Evolutionary conservation across 208 protist species (phyloP).

Genomic region (Leishmania braziliensis): DNA sequence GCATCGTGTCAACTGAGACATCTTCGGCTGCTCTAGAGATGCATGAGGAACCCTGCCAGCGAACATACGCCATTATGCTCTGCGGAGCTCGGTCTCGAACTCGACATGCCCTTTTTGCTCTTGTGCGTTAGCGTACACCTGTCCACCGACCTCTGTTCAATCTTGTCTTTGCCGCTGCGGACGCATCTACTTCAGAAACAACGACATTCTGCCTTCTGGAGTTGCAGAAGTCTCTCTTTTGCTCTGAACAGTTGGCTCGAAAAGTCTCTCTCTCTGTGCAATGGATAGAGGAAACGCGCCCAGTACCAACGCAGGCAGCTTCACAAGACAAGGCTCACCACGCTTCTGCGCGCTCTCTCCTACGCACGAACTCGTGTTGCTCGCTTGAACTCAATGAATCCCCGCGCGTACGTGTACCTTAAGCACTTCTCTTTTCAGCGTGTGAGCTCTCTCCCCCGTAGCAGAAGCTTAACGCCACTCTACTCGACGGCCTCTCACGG

Average conservation of each 20-base stretch:
- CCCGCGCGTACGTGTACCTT: background rate
- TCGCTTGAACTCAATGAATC: background rate
- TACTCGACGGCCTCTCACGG: too few species aligned
- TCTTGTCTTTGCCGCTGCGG: background rate
- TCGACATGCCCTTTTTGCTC: background rate
- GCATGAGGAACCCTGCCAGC: background rate
- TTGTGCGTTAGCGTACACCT: background rate
- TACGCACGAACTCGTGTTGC: background rate
- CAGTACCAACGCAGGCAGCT: too few species aligned
- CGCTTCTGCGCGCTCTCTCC: too few species aligned
- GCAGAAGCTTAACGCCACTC: too few species aligned
- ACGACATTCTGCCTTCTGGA: background rate
- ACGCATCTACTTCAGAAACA: background rate
- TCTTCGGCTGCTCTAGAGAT: background rate
- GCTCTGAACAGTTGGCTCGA: background rate
- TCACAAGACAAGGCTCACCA: too few species aligned
- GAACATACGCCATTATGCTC: background rate
- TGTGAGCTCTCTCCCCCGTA: background rate
- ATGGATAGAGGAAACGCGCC: background rate
- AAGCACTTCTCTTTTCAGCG: background rate
- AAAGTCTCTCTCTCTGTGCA: background rate
- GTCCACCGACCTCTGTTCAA: background rate
- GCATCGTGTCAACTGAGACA: constrained; percentile 65
- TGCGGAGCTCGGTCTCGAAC: background rate
- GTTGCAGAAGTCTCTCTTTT: background rate